Conservation (phyloP, 2,329 filamentous ascomycete species). For the Neocucurbitaria cava region DNA sequence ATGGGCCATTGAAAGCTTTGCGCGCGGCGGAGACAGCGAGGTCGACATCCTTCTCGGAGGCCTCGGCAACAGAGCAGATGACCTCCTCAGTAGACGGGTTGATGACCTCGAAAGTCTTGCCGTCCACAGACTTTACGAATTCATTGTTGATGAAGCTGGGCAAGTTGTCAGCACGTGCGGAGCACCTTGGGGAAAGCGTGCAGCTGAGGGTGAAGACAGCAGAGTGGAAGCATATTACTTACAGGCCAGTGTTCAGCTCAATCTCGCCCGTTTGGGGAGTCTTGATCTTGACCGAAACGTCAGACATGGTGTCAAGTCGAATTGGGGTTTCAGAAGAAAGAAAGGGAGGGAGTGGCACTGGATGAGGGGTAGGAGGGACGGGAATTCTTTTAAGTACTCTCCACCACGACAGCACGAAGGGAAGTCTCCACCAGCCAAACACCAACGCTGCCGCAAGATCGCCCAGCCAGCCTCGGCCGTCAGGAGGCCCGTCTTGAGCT, state of each 20-base stretch:
- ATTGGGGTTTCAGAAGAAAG: constrained; percentile 37
- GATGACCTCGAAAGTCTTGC: constrained; percentile 90
- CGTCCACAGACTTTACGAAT: constrained; percentile 82
- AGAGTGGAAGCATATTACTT: constrained; percentile 38
- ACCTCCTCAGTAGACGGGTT: constrained; percentile 86
- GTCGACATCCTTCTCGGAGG: constrained; percentile 83
- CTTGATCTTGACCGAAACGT: constrained; percentile 65
- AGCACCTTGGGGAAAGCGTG: neutral
- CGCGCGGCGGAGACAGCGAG: constrained; percentile 85
- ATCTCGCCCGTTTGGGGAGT: constrained; percentile 70
- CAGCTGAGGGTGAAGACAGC: constrained; percentile 6
- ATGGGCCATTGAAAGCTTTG: constrained; percentile 79
- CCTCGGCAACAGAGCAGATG: constrained; percentile 83
- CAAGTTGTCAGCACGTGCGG: constrained; percentile 21
- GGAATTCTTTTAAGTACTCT: constrained; percentile 40
- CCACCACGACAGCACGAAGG: constrained; percentile 33
- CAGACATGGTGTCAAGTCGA: constrained; percentile 51
- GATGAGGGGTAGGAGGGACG: constrained; percentile 30
- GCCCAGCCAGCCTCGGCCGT: constrained; percentile 40
- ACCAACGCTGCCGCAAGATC: constrained; percentile 15
- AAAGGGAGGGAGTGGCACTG: constrained; percentile 20
- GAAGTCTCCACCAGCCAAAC: constrained; percentile 25
- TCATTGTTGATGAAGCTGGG: constrained; percentile 90
- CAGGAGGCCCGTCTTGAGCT: constrained; percentile 34
- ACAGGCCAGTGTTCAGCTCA: constrained; percentile 62